A percentile compares a stretch with the other conserved stretches of the same genome.
Conservation (phyloP, 176 grass and related monocot species). For the Neostapfia colusana region DNA sequence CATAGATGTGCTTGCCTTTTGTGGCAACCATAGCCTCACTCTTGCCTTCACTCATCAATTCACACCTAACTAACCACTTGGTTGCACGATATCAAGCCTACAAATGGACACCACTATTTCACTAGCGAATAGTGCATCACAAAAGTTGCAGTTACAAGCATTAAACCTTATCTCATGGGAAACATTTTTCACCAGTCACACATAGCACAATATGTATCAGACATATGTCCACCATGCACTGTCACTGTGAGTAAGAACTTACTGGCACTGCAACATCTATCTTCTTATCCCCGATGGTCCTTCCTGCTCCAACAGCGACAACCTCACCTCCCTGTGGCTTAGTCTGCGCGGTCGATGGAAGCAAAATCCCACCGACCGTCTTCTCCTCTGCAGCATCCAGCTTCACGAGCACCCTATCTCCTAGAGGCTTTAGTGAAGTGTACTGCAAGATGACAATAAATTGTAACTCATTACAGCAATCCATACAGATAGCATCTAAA, state of each 20-base stretch:
- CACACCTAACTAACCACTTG: not conserved
- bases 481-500: not conserved
- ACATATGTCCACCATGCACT: not conserved
- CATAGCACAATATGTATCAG: not conserved
- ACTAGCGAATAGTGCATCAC: not conserved
- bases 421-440: constrained; percentile 80
- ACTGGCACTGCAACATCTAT: constrained; percentile 61
- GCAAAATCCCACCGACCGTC: constrained; percentile 77
- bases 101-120: not conserved
- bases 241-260: constrained; percentile 3
- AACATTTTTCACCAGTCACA: not conserved
- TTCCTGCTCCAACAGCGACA: constrained; percentile 73
- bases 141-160: not conserved
- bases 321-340: constrained; percentile 87
- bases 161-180: not conserved
- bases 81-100: not conserved
- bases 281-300: constrained; percentile 69
- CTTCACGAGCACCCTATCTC: constrained; percentile 85
- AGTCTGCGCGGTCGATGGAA: constrained; percentile 64
- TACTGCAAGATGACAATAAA: constrained; percentile 45
- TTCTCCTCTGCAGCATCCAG: constrained; percentile 67
- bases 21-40: not conserved
- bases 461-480: not conserved
- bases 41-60: not conserved
- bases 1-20: not conserved